A percentile compares a stretch with the other conserved stretches of the same genome.
These are phyloP conservation scores for Candida labiduridarum DNA, from an alignment of 1,139 yeast species.

Conservation along the genomic window DNA sequence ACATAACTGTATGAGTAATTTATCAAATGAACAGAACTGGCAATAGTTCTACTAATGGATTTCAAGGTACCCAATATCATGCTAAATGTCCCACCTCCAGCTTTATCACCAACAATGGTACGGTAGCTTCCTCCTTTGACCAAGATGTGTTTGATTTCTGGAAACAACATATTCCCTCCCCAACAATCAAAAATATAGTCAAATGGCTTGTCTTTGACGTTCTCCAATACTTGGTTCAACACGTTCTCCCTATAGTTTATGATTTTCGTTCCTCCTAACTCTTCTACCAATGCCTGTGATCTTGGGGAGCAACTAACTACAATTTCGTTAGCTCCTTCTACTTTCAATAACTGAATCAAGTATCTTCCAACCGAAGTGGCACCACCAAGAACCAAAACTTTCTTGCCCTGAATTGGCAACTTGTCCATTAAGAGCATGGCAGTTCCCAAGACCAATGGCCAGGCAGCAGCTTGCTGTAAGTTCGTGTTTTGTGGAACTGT, in stretches of 20 bases:
- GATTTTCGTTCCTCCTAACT: constrained; percentile 52
- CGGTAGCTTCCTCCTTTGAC: constrained; percentile 42
- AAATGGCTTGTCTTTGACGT: constrained; percentile 17
- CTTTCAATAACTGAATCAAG: constrained; percentile 58
- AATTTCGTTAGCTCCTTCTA: constrained; percentile 45
- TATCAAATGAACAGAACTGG: neutral
- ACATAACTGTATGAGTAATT: neutral
- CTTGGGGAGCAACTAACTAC: constrained; percentile 39
- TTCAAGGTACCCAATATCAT: neutral
- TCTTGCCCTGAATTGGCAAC: constrained; percentile 13
- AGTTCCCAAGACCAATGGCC: constrained; percentile 59
- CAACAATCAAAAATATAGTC: constrained; percentile 37
- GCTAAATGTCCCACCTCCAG: constrained; percentile 4
- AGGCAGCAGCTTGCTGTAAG: constrained; percentile 58
- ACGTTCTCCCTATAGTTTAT: constrained; percentile 47
- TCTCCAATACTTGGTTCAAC: constrained; percentile 24
- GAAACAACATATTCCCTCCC: constrained; percentile 27
- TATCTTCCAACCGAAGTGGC: constrained; percentile 68
- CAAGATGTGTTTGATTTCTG: constrained; percentile 29
- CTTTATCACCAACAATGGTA: constrained; percentile 48
- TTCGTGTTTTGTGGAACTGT: constrained; percentile 50
- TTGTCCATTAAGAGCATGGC: constrained; percentile 47
- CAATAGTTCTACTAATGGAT: constrained; percentile 3
- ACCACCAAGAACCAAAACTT: constrained; percentile 68
- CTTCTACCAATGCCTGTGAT: constrained; percentile 41